phyloP scores from a whole-genome alignment of 345 rosid genomes.

The Passiflora organensis region DNA sequence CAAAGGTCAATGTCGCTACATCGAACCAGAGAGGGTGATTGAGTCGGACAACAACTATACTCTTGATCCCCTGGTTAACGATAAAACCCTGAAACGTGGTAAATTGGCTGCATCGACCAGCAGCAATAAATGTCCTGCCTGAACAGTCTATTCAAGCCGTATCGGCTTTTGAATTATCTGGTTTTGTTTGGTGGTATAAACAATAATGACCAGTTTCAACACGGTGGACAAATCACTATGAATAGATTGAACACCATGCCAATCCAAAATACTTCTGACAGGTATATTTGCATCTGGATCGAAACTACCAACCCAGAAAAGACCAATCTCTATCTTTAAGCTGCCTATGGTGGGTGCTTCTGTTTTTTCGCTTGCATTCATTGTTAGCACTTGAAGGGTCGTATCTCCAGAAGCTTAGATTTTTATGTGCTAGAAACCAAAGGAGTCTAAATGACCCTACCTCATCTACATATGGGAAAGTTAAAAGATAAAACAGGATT shows the following conservation, averaged over 20 bases:
- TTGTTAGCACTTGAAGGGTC: not conserved
- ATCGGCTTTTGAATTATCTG: too few species aligned
- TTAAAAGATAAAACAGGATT: too few species aligned
- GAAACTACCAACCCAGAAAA: not conserved
- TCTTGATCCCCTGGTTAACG: not conserved
- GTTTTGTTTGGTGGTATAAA: not conserved
- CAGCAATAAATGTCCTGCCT: not conserved
- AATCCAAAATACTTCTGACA: not conserved
- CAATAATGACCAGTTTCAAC: not conserved
- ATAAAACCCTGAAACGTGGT: too few species aligned
- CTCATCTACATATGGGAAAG: too few species aligned
- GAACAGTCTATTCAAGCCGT: too few species aligned
- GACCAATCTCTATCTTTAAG: slow-evolving; percentile 1
- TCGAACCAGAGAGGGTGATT: too few species aligned
- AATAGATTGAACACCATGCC: not conserved
- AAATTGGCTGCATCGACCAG: too few species aligned
- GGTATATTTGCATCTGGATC: not conserved
- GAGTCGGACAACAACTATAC: too few species aligned
- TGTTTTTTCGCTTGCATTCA: not conserved
- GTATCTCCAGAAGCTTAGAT: not conserved
- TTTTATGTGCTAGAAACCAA: not conserved
- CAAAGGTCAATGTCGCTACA: too few species aligned
- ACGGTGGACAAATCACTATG: not conserved
- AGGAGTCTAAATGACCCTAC: too few species aligned
- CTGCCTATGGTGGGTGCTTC: not conserved